Base-by-base conservation (phyloP, 2,329 filamentous ascomycete species). In the Ophiostoma piceae region DNA sequence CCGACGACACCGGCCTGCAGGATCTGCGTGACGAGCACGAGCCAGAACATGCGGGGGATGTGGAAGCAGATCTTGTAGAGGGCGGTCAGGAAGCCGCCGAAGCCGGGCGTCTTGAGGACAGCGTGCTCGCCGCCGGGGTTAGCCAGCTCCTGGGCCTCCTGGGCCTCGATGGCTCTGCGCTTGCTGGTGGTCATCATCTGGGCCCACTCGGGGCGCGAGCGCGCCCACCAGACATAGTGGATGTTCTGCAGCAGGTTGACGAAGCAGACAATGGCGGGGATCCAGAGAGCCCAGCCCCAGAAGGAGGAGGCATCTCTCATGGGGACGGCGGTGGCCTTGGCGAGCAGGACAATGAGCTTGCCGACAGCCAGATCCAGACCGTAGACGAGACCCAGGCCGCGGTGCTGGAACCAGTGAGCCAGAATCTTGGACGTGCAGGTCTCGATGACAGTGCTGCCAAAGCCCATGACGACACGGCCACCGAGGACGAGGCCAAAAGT, bases 261-360 rank as follows among this genome's bases (percentile, higher is more conserved):
- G 39, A 71, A 71, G 70, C 67, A 71, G 41, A 71, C 35, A 16
- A 71, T 71, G 32, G 70, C 70, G 12, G 70, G 70, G 26, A 76
- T 76, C 75, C 75, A 76, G 2, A 76, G 68, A 2, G 74, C 73
- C 75, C 75, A 76, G 66, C 75, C 75, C 75, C 75, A 76, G 69
- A 76, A 76, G 0, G 71, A 70, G 5, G 74, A 69, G 5, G 73
- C 73, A 43, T 76, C 74, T 64, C 73, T 66, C 74, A 76, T 76
- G 5, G 75, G 74, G 9, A 76, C 72, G 3, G 75, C 75, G 2
- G 75, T 74, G 8, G 74, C 74, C 69, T 74, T 75, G 66, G 75
- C 74, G 19, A 73, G 67, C 4, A 76, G 71, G 1, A 75, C 74
- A 35, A 75, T 73, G 32, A 75, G 72, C 67, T 75, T 75, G 72